Percentiles rank a stretch among this genome's conserved stretches.
phyloP scores from a whole-genome alignment of 2,329 filamentous ascomycete species.

The Ceratocystis destructans region DNA sequence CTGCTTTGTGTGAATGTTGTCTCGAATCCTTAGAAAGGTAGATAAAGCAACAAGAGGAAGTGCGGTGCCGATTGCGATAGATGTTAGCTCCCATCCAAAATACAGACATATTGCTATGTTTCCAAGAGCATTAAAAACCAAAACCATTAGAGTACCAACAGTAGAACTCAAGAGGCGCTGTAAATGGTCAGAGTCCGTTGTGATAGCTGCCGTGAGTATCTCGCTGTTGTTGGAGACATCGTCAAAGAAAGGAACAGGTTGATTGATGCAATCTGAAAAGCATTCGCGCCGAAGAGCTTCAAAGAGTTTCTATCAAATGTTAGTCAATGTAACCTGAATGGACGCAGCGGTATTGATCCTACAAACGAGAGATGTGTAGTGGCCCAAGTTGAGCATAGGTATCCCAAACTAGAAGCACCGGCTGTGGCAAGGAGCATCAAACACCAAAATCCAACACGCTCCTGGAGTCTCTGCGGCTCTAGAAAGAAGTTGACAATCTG shows the following conservation, averaged over 20 bases:
- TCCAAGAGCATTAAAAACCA: conserved; percentile 25
- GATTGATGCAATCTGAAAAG: conserved; percentile 24
- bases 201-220: conserved; percentile 23
- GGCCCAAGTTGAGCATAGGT: conserved; percentile 23
- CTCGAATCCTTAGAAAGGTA: conserved; percentile 37
- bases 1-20: conserved; percentile 14
- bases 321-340: background rate
- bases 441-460: conserved; percentile 23
- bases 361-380: conserved; percentile 20
- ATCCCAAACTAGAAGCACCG: conserved; percentile 23
- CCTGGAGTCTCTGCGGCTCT: conserved; percentile 3
- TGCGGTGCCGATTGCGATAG: conserved; percentile 28
- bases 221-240: conserved; percentile 24
- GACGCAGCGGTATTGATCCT: conserved; percentile 1
- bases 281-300: conserved; percentile 24
- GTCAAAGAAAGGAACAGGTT: conserved; percentile 25
- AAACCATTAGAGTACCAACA: conserved; percentile 24
- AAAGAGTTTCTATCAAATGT: conserved; percentile 17
- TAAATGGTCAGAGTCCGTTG: conserved; percentile 25
- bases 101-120: conserved; percentile 25
- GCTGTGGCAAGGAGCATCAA: conserved; percentile 26
- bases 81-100: conserved; percentile 29
- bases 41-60: conserved; percentile 27
- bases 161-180: conserved; percentile 27
- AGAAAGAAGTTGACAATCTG: conserved; percentile 18